Evolutionary conservation across 163 green algal genomes (phyloP), one percentile per base, ranked within the genome.

Genomic region (Prototheca cutis): DNA sequence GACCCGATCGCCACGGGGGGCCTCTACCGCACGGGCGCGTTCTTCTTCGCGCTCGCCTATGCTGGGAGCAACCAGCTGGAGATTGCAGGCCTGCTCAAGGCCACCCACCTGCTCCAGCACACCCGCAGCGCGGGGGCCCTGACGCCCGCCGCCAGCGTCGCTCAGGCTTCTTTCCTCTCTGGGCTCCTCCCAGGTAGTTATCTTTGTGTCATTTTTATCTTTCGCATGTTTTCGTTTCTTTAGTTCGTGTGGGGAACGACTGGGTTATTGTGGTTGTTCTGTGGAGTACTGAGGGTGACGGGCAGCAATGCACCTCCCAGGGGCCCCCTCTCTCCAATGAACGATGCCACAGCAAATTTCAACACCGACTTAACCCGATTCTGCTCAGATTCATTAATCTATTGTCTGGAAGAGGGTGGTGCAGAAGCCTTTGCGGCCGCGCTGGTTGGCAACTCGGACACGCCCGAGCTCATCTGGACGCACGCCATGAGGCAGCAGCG

Each of bases 401-500:
- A 95, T 63, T 70, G 90, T 28, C 74, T 96, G 34, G 80, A 88
- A 33, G 70, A 52, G 34, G 66, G 75, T 25, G 82, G 80, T 0
- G 54, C 76, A 6, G 61, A 72, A 25, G 69, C 67, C 2, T 85
- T 91, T 75, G 71, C 82, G 4, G 63, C 64, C 4, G 80, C 78
- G 1, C 62, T 92, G 24, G 63, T 70, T 4, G 87, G 77, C 5
- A 85, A 97, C 75, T 66, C 68, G 2, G 81, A 94, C 76, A 94
- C 76, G 2, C 90, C 90, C 2, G 90, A 97, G 78, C 71, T 97
- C 28, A 68, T 96, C 3, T 97, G 90, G 90, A 95, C 86, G 21
- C 74, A 89, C 51, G 61, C 51, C 59, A 97, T 97, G 90, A 66
- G 90, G 6, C 60, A 45, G 6, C 47, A 80, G 47, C 76, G 82